These are phyloP conservation scores for Lojkania enalia DNA, from an alignment of 2,329 filamentous ascomycete species.

Conservation along the genomic window DNA sequence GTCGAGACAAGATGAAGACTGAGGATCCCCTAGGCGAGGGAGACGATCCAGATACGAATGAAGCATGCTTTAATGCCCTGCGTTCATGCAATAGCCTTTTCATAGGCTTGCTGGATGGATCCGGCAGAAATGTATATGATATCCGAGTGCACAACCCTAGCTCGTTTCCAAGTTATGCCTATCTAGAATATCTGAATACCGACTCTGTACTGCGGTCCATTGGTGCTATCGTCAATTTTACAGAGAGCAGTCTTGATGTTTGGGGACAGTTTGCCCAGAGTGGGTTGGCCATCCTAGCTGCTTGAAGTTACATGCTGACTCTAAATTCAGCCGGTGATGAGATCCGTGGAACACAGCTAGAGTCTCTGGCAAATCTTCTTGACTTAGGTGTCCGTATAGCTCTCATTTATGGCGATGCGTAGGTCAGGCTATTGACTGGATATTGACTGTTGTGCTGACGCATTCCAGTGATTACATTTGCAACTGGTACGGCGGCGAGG, in stretches of 20 bases:
- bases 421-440: conserved; percentile 3
- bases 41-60: conserved; percentile 36
- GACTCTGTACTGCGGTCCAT: conserved; percentile 53
- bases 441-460: no score
- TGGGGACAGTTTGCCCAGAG: conserved; percentile 43
- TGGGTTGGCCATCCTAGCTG: conserved; percentile 10
- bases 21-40: conserved; percentile 43
- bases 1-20: conserved; percentile 32
- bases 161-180: conserved; percentile 48
- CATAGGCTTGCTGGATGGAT: conserved; percentile 1
- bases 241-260: conserved; percentile 47
- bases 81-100: conserved; percentile 19
- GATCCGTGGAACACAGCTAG: conserved; percentile 45
- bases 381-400: conserved; percentile 58
- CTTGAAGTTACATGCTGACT: neutral
- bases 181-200: conserved; percentile 56
- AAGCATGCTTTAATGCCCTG: conserved; percentile 28
- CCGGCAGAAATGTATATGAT: conserved; percentile 50
- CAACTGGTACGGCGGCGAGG: conserved; percentile 74
- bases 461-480: conserved; percentile 52
- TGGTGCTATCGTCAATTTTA: conserved; percentile 56
- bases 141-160: conserved; percentile 44
- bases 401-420: conserved; percentile 68
- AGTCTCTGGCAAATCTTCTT: conserved; percentile 49
- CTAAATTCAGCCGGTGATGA: conserved; percentile 52